Conservation (phyloP, 2,329 filamentous ascomycete genomes). For the Trichoderma breve region DNA sequence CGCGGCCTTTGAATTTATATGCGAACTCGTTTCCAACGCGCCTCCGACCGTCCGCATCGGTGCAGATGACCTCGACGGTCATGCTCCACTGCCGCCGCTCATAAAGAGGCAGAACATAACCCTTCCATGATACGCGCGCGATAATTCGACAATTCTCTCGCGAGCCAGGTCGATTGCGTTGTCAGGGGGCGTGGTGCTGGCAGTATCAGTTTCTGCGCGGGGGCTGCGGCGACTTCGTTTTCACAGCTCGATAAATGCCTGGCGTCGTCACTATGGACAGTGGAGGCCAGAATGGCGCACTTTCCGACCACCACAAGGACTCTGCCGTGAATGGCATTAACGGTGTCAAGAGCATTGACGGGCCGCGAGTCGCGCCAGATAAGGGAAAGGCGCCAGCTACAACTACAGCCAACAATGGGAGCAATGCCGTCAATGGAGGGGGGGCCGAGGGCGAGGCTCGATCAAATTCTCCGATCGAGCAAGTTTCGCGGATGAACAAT, state of each 20-base stretch:
- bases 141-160: slow-evolving; percentile 19
- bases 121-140: slow-evolving; percentile 24
- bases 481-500: slow-evolving; percentile 50
- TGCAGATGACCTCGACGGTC: slow-evolving; percentile 26
- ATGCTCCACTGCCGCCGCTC: slow-evolving; percentile 24
- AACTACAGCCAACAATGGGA: slow-evolving; percentile 19
- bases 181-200: slow-evolving; percentile 21
- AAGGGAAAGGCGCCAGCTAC: slow-evolving; percentile 33
- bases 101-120: slow-evolving; percentile 21
- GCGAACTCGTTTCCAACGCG: slow-evolving; percentile 18
- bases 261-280: slow-evolving; percentile 56
- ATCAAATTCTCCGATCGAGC: slow-evolving; percentile 23
- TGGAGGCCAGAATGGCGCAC: slow-evolving; percentile 52
- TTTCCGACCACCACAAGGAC: slow-evolving; percentile 56
- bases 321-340: slow-evolving; percentile 44
- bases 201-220: slow-evolving; percentile 13
- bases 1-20: slow-evolving; percentile 5
- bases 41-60: slow-evolving; percentile 23
- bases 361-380: slow-evolving; percentile 30
- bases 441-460: slow-evolving; percentile 25
- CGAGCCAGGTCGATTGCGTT: slow-evolving; percentile 21
- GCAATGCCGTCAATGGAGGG: slow-evolving; percentile 32
- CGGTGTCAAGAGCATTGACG: slow-evolving; percentile 33
- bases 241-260: slow-evolving; percentile 42
- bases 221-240: slow-evolving; percentile 17